Base-by-base conservation (phyloP, 768 basidiomycete genomes). In the Amanita pallidorosea region DNA sequence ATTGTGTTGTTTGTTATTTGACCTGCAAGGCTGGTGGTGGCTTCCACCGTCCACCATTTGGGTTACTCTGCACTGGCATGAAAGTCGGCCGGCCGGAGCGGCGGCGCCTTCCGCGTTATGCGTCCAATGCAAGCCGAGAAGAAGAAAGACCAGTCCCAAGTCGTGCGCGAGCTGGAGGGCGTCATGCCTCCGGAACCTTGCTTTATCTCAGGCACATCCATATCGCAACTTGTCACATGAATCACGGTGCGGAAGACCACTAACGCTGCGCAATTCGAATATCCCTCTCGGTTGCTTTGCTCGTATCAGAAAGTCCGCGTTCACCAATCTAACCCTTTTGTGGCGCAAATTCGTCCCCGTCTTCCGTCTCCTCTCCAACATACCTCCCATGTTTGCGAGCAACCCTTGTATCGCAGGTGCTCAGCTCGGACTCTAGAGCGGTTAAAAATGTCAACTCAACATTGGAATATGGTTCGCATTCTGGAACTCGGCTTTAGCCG, bases 21-120 rank as follows among this genome's bases (percentile, higher is more conserved):
- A 96, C 65, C 71, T 95, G 18, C 63, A 84, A 48, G 93, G 93
- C 13, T 94, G 90, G 89, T 95, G 93, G 93, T 91, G 83, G 84
- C 68, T 95, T 4, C 91, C 87, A 23, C 51, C 58, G 15, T 43
- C 56, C 37, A 34, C n/a, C 40, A 3, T 9, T 44, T 4, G 47
- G 55, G 31, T 25, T 53, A 1, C n/a, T 17, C 53, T 23, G 5
- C 38, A 5, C 15, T n/a, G 3, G 33, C 20, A 18, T 25, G 20
- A 40, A 29, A 43, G 5, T 34, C 53, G 6, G 42, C 44, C 52
- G 35, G 20, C n/a, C 18, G 12, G n/a, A 13, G 5, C 70, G 79
- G 20, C 67, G 74, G 33, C 73, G 88, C 1, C 58, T 94, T n/a
- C 3, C 83, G 91, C 47, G 75, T 96, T 8, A 63, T 95, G n/a